These are phyloP conservation scores for Scheffersomyces ergatensis DNA, from an alignment of 805 yeast species.

Conservation along the genomic window DNA sequence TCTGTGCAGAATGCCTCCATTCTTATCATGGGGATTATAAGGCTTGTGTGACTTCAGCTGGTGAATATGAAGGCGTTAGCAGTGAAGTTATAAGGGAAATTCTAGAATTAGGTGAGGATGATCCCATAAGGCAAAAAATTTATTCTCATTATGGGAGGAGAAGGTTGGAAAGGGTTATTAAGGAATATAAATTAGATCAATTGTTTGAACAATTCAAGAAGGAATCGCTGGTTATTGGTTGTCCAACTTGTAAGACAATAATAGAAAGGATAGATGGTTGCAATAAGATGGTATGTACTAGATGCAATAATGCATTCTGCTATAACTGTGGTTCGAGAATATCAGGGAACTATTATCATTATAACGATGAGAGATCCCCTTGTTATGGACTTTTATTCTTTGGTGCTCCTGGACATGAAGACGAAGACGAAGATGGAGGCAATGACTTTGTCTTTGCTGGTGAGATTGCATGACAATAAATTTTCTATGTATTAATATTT, in stretches of 20 bases:
- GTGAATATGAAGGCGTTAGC: conserved; percentile 23
- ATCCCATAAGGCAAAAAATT: conserved; percentile 29
- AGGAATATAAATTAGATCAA: conserved; percentile 46
- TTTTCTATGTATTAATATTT: background rate
- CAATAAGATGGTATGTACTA: conserved; percentile 57
- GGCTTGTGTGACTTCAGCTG: conserved; percentile 33
- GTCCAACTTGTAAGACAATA: conserved; percentile 51
- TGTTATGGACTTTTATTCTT: conserved; percentile 54
- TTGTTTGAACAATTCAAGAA: conserved; percentile 42
- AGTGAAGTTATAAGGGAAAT: conserved; percentile 35
- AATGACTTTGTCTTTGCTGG: too few relatives aligned
- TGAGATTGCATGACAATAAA: too few relatives aligned
- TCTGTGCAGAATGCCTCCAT: conserved; percentile 54
- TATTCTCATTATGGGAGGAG: conserved; percentile 45
- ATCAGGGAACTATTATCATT: conserved; percentile 43
- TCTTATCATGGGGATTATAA: conserved; percentile 61
- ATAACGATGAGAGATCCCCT: conserved; percentile 31
- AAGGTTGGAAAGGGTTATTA: conserved; percentile 38
- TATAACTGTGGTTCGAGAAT: conserved; percentile 46
- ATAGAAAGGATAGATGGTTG: conserved; percentile 62
- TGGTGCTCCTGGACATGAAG: conserved; percentile 39
- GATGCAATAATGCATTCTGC: conserved; percentile 51
- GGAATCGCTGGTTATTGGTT: conserved; percentile 43
- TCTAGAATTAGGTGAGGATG: conserved; percentile 25
- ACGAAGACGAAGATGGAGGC: background rate